Evolutionary conservation across 371 early-diverging fungal genomes (phyloP).

Genomic region (Apophysomyces ossiformis): DNA sequence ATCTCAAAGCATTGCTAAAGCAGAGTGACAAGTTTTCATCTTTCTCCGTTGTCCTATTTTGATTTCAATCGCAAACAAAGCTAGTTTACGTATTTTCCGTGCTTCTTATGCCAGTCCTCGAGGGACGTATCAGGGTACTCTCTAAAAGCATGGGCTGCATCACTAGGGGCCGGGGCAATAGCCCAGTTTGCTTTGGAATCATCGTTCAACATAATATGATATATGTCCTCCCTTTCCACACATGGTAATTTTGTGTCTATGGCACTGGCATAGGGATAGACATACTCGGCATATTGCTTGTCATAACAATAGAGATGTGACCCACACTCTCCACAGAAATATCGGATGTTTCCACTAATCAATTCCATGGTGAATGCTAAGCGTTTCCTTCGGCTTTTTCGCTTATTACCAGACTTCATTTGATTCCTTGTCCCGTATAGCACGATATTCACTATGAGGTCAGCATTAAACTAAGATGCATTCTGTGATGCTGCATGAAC

Average conservation of each 20-base stretch:
- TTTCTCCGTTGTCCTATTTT: too few species aligned
- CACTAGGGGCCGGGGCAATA: conserved; percentile 18
- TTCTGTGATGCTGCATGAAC: conserved; percentile 1
- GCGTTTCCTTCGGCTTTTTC: neutral
- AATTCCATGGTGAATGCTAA: neutral
- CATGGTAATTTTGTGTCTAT: conserved; percentile 45
- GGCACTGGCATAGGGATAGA: conserved; percentile 49
- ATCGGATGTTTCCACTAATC: conserved; percentile 46
- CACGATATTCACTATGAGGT: conserved; percentile 37
- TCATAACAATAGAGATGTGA: conserved; percentile 46
- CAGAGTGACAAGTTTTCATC: too few species aligned
- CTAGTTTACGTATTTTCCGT: too few species aligned
- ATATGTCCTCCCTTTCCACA: conserved; percentile 24
- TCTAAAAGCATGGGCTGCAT: conserved; percentile 26
- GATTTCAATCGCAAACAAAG: too few species aligned
- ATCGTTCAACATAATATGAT: conserved; percentile 39
- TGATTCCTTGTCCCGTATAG: conserved; percentile 36
- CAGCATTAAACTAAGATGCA: neutral
- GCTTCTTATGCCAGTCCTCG: conserved; percentile 49
- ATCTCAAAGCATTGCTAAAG: too few species aligned
- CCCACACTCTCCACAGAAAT: conserved; percentile 54
- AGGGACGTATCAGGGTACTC: conserved; percentile 48
- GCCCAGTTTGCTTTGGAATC: conserved; percentile 48
- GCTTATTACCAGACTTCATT: conserved; percentile 40
- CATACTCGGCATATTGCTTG: conserved; percentile 30